Base-by-base conservation (phyloP, 2,329 filamentous ascomycete species). In the Penicillium carneum region DNA sequence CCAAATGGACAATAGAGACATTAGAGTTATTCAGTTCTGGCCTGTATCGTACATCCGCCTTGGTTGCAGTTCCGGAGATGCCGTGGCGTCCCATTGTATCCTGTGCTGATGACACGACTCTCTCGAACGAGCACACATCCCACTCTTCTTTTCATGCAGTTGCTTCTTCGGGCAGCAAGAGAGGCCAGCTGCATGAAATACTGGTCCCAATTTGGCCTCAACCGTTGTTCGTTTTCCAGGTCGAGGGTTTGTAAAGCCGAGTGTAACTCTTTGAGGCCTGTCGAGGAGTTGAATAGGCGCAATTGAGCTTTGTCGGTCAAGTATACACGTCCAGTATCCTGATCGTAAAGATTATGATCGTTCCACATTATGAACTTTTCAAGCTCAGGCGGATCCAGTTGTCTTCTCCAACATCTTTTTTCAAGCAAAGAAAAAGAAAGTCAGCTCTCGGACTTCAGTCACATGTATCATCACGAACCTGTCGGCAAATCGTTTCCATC, bases 131-230 rank as follows among this genome's bases (percentile, higher is more conserved):
- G 84, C 7, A 98, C 95, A 79, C 93, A 97, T 8, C 95, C 95
- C 1, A 99, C 95, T 66, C 94, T 88, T 33, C 95, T 86, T 81
- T 98, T 97, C 95, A 99, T 99, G 82, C 95, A 99, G 78, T 99
- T 99, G 74, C 89, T 92, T 66, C 95, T 87, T 69, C 92, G 90
- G 0, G 94, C 91, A 8, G 95, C 95, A 49, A 99, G 87, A 36
- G 91, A 92, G 5, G 95, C 93, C n/a, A 99, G 84, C 42, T 91
- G 88, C 95, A 99, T 99, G 75, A 99, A 99, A 81, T 99, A 99
- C 71, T 91, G 89, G 78, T 99, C 95, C 95, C 95, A 99, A 50
- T 87, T 89, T 0, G 95, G 95, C 1, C 95, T 88, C 38, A 99
- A 84, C 1, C 95, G 89, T 69, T 90, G 86, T 36, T 89, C 85